phyloP scores from a whole-genome alignment of 179 eudicot genomes.

The Spinacia oleracea region DNA sequence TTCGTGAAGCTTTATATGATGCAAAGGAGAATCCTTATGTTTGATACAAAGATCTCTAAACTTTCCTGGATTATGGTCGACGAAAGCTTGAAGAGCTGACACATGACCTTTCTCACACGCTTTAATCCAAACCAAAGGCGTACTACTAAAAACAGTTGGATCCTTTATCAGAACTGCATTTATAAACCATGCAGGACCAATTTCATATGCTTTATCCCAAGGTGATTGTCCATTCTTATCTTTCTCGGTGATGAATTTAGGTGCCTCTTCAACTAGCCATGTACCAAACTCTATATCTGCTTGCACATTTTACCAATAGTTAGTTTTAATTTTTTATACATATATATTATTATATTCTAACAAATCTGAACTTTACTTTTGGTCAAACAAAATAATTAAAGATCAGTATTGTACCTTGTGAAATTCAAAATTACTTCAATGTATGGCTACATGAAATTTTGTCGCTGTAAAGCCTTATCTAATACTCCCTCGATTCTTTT shows the following conservation, averaged over 20 bases:
- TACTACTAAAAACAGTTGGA: neutral
- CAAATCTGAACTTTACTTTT: no score
- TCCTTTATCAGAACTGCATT: neutral
- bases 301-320: neutral
- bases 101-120: neutral
- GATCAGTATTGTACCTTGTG: no score
- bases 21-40: neutral
- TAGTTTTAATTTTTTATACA: no score
- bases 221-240: neutral
- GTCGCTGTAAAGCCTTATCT: no score
- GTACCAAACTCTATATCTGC: neutral
- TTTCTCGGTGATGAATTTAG: neutral
- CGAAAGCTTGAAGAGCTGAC: neutral
- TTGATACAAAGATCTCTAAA: neutral
- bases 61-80: neutral
- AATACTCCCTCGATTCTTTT: no score
- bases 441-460: no score
- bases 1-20: neutral
- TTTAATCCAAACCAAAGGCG: neutral
- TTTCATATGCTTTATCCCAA: neutral
- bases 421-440: no score
- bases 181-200: neutral
- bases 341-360: no score
- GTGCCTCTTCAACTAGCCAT: neutral
- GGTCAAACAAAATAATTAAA: no score